Base-by-base conservation (phyloP, 2,329 filamentous ascomycete species). In the Sporothrix humicola region DNA sequence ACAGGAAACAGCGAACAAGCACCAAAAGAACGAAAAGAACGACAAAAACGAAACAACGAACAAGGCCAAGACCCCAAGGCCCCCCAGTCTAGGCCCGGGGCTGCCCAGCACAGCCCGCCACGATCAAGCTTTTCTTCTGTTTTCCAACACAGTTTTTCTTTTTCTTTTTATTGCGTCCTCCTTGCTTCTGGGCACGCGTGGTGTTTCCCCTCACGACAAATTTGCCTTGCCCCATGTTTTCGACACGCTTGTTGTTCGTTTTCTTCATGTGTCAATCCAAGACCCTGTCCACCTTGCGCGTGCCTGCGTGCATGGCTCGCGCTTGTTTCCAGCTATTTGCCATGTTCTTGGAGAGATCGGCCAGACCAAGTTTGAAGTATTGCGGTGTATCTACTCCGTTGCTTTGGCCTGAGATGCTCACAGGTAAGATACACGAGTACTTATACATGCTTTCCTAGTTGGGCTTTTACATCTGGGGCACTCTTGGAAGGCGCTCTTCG, bases 121-220 rank as follows among this genome's bases (percentile, higher is more conserved):
- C 63, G 56, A 50, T 31, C 44, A 48, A 66, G 44, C 63, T 66
- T 50, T 50, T 50, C 20, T 23, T 31, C 44, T 2, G 15, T 1
- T 66, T 37, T n/a, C 5, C 23, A 31, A 44, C 63, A 20, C 8
- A 15, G 31, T 50, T 31, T 8, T 48, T n/a, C 9, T 50, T 26
- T 66, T 23, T 65, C n/a, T 20, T 65, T 59, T 59, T 12, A 23
- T 37, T 58, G 2, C 3, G 5, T 44, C 37, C 17, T 46, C 2
- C 9, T 37, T 10, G 8, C 17, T 17, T 12, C 56, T 59, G 26
- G 56, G 59, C 42, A n/a, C n/a, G 59, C 37, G 59, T 65, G 59
- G 59, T 37, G 59, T 44, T 46, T 65, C 59, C 59, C 59, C 59
- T 65, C 59, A 65, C 59, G 37, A 65, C 59, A 42, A 65, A 46